phyloP scores from a whole-genome alignment of 1,284 basidiomycete genomes.

The Exobasidium cylindrosporum region DNA sequence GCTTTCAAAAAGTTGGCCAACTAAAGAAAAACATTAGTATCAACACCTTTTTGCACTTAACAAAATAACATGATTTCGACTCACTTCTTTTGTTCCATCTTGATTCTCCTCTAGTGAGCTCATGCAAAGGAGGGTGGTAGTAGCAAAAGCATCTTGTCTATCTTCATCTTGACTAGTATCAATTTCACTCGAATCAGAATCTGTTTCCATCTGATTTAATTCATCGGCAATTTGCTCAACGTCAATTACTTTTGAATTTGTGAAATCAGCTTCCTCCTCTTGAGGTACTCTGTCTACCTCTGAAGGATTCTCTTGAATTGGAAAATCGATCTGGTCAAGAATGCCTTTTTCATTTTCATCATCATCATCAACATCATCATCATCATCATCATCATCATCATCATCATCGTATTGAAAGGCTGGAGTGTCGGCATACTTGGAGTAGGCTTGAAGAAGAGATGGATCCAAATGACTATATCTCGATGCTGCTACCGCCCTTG shows the following conservation, averaged over 20 bases:
- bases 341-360: neutral
- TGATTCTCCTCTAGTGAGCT: neutral
- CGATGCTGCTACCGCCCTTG: neutral
- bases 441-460: neutral
- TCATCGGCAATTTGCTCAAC: no score
- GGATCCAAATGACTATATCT: neutral
- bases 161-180: neutral
- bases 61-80: no score
- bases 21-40: neutral
- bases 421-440: neutral
- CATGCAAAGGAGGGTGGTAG: neutral
- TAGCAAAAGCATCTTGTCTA: neutral
- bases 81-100: neutral
- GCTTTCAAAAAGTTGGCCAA: neutral
- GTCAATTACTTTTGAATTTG: no score
- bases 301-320: no score
- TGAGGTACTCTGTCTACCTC: no score
- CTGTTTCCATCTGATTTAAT: no score
- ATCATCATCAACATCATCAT: neutral
- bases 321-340: no score
- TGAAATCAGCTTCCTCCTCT: no score
- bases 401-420: neutral
- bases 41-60: no score
- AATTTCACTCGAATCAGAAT: neutral
- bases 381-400: neutral